phyloP scores from a whole-genome alignment of 2,329 filamentous ascomycete genomes.

The Curvularia verruculosa region DNA sequence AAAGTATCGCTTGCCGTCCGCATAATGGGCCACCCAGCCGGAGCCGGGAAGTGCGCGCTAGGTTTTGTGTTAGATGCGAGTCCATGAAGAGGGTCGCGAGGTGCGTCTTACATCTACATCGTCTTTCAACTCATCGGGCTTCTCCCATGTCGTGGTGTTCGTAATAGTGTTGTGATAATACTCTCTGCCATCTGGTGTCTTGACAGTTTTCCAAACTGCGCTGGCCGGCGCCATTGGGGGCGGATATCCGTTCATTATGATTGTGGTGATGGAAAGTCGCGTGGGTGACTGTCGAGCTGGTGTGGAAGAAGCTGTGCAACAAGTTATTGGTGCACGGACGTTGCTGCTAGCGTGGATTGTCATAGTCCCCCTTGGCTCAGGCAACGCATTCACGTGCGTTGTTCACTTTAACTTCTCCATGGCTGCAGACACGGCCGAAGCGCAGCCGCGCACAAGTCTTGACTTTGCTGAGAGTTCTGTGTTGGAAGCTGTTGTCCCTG shows the following conservation, averaged over 20 bases:
- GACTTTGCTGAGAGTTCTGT: constrained; percentile 50
- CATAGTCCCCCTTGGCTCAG: constrained; percentile 9
- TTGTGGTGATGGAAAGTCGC: constrained; percentile 9
- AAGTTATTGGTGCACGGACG: constrained; percentile 10
- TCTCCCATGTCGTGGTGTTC: constrained; percentile 91
- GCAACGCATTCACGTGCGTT: constrained; percentile 28
- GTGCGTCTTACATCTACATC: constrained; percentile 70
- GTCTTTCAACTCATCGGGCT: constrained; percentile 87
- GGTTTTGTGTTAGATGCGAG: constrained; percentile 18
- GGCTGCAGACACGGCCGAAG: constrained; percentile 27
- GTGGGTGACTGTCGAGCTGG: constrained; percentile 10
- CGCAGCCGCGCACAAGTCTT: constrained; percentile 37
- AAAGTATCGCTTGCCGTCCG: constrained; percentile 89
- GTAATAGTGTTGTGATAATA: constrained; percentile 92
- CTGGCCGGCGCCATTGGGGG: constrained; percentile 54
- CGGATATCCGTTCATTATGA: constrained; percentile 64
- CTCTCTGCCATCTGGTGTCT: constrained; percentile 77
- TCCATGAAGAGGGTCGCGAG: neutral
- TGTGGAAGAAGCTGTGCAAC: constrained; percentile 8
- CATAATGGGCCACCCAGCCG: constrained; percentile 85
- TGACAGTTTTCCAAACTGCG: constrained; percentile 77
- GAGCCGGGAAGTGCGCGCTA: constrained; percentile 81
- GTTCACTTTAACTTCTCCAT: constrained; percentile 21
- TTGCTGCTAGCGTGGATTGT: neutral
- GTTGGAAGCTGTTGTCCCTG: constrained; percentile 49